A percentile compares a stretch with the other conserved stretches of the same genome.
phyloP scores from a whole-genome alignment of 257 asterid species.

The Nicotiana sylvestris region DNA sequence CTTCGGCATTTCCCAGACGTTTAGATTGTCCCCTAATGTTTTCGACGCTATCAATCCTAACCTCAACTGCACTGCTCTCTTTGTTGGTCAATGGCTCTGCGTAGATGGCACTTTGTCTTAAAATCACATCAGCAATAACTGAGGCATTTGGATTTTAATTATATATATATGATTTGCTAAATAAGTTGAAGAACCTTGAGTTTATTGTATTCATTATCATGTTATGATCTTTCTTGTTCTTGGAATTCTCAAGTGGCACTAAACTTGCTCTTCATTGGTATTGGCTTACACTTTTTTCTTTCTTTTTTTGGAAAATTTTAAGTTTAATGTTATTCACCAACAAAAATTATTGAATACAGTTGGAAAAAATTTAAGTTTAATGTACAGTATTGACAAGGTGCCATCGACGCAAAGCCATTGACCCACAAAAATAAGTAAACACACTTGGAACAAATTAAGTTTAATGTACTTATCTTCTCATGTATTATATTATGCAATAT shows the following conservation, averaged over 20 bases:
- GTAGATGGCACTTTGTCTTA: slow-evolving; percentile 23
- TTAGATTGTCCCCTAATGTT: slow-evolving; percentile 8
- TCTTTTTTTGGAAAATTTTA: too few species aligned
- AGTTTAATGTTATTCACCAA: too few species aligned
- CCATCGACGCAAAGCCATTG: too few species aligned
- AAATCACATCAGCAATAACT: neutral
- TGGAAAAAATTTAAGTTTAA: too few species aligned
- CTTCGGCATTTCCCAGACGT: slow-evolving; percentile 14
- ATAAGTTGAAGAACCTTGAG: neutral
- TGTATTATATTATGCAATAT: neutral
- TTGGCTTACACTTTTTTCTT: neutral
- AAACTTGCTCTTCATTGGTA: neutral
- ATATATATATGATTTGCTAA: neutral
- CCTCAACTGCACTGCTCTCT: slow-evolving; percentile 42
- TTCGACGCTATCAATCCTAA: slow-evolving; percentile 46
- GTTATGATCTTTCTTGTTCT: neutral
- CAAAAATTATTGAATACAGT: too few species aligned
- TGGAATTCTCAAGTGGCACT: neutral
- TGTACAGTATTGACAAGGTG: too few species aligned
- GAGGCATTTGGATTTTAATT: neutral
- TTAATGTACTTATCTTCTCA: neutral
- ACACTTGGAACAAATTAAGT: too few species aligned
- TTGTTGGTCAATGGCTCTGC: slow-evolving; percentile 65
- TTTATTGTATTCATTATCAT: neutral
- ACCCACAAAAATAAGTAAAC: too few species aligned